These are phyloP conservation scores for Tuber melanosporum DNA, from an alignment of 495 filamentous ascomycete genomes.

Conservation along the genomic window DNA sequence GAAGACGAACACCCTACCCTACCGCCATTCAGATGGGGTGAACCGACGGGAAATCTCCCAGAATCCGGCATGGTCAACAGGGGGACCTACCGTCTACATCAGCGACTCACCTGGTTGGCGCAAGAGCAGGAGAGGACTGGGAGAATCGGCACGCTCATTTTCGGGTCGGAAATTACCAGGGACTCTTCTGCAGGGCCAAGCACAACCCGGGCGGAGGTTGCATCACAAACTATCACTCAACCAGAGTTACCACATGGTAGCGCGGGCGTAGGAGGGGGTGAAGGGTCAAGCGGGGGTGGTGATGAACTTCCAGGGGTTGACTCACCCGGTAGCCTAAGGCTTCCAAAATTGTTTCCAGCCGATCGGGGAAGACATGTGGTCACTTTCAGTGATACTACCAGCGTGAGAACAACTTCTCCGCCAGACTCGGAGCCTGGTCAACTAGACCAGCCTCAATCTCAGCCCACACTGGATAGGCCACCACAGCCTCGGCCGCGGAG, in stretches of 20 bases:
- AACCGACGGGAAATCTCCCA: neutral
- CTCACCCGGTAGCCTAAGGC: neutral
- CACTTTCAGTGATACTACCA: neutral
- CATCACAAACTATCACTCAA: neutral
- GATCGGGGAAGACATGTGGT: neutral
- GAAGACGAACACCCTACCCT: neutral
- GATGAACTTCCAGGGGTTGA: neutral
- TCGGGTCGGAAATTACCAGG: neutral
- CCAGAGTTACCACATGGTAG: neutral
- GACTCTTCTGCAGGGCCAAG: neutral
- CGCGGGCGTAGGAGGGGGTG: neutral
- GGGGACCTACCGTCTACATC: neutral
- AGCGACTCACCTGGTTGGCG: neutral
- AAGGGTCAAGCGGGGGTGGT: neutral
- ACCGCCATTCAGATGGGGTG: neutral
- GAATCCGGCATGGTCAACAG: neutral
- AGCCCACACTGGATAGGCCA: neutral
- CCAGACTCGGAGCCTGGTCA: neutral
- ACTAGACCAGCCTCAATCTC: neutral
- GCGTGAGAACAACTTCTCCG: neutral
- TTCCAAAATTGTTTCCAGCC: neutral
- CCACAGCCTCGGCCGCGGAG: neutral
- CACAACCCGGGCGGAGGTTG: neutral
- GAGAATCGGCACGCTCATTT: neutral
- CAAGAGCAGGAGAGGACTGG: neutral